Conservation (phyloP, 2,329 filamentous ascomycete genomes). For the Ambrosiella xylebori region DNA sequence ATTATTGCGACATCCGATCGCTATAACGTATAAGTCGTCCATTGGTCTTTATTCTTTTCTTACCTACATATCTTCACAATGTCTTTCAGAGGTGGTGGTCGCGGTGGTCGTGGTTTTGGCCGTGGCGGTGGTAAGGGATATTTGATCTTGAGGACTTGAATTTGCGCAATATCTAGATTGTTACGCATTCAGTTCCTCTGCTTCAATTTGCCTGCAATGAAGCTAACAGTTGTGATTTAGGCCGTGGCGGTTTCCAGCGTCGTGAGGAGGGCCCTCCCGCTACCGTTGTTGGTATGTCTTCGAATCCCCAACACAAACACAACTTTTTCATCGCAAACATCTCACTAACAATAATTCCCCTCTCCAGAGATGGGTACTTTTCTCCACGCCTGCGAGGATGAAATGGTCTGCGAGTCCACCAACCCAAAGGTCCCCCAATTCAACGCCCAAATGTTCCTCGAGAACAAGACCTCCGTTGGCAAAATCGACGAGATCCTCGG, state of each 20-base stretch:
- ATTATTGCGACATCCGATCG: not conserved
- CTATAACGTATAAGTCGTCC: not conserved
- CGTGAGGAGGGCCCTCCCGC: constrained; percentile 25
- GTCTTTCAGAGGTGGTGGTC: constrained; percentile 25
- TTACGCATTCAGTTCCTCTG: not conserved
- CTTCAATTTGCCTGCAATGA: not conserved
- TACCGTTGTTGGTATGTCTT: constrained; percentile 21
- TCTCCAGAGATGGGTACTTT: constrained; percentile 74
- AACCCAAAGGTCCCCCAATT: constrained; percentile 97
- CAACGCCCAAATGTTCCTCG: constrained; percentile 96
- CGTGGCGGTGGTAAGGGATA: constrained; percentile 22
- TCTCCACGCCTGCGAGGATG: constrained; percentile 87
- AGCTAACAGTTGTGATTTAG: constrained; percentile 12
- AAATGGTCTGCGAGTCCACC: constrained; percentile 91
- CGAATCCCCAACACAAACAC: not conserved
- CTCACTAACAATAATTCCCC: constrained; percentile 1
- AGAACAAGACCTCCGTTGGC: constrained; percentile 93
- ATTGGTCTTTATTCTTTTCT: constrained; percentile 4
- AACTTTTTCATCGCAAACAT: not conserved
- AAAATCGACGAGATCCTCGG: constrained; percentile 98
- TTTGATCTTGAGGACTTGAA: not conserved
- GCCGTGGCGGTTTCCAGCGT: constrained; percentile 24
- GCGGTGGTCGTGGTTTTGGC: constrained; percentile 20
- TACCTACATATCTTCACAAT: constrained; percentile 15
- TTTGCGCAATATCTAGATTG: not conserved